These are phyloP conservation scores for Agaricus sinodeliciosus DNA, from an alignment of 768 basidiomycete species.

Conservation along the genomic window DNA sequence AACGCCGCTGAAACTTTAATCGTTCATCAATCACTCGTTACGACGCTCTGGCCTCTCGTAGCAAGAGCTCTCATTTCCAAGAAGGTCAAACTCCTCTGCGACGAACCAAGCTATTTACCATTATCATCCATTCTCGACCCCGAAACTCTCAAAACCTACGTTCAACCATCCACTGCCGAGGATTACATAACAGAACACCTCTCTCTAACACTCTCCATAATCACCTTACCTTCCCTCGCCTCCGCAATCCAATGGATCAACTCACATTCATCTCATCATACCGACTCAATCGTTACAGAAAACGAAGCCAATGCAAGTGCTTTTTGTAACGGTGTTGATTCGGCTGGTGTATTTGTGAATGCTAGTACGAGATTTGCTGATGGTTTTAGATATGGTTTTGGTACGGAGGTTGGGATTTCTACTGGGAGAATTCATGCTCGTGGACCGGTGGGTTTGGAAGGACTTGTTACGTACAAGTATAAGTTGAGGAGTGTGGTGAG, in stretches of 20 bases:
- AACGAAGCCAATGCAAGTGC: slow-evolving; percentile 50
- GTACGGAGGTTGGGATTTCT: slow-evolving; percentile 96
- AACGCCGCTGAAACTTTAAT: slow-evolving; percentile 89
- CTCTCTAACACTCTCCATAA: slow-evolving; percentile 76
- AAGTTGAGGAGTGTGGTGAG: slow-evolving; percentile 71
- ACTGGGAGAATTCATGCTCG: slow-evolving; percentile 95
- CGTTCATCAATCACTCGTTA: slow-evolving; percentile 67
- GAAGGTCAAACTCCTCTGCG: slow-evolving; percentile 77
- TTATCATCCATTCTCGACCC: slow-evolving; percentile 31
- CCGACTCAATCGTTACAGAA: slow-evolving; percentile 90
- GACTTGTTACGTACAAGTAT: slow-evolving; percentile 95
- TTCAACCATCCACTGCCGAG: slow-evolving; percentile 44
- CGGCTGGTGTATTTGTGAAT: slow-evolving; percentile 89
- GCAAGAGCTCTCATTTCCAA: slow-evolving; percentile 63
- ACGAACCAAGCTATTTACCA: slow-evolving; percentile 52
- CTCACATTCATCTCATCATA: slow-evolving; percentile 89
- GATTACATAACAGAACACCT: slow-evolving; percentile 89
- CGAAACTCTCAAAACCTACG: slow-evolving; percentile 37
- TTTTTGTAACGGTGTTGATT: slow-evolving; percentile 88
- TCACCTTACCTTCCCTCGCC: slow-evolving; percentile 61
- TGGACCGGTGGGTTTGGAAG: slow-evolving; percentile 93
- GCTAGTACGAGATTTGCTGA: slow-evolving; percentile 96
- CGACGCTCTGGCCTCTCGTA: slow-evolving; percentile 76
- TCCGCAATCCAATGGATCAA: slow-evolving; percentile 88
- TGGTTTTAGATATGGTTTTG: slow-evolving; percentile 94